Conservation (phyloP, 352 stramenopile species). For the Thraustochytrium striatum region DNA sequence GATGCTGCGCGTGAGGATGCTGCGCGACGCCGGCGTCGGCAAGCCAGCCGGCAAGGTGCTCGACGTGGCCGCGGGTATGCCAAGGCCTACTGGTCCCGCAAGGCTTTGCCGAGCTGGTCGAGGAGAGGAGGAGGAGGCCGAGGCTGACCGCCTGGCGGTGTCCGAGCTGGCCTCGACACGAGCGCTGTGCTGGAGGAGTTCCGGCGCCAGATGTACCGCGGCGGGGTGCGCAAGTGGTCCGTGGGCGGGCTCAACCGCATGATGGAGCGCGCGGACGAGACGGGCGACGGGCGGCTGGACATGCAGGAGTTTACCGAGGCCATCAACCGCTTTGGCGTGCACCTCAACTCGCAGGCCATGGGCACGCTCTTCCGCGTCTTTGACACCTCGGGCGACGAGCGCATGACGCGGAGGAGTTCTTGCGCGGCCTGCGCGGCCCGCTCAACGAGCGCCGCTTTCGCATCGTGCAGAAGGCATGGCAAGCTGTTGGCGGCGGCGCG, state of each 20-base stretch:
- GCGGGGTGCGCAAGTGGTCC: constrained; percentile 17
- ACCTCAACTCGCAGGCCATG: background rate
- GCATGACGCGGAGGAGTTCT: background rate
- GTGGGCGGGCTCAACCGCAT: constrained; percentile 17
- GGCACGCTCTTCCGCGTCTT: constrained; percentile 13
- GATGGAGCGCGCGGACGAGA: background rate
- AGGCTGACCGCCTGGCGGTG: background rate
- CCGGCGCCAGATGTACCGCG: constrained; percentile 34
- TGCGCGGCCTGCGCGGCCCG: constrained; percentile 4
- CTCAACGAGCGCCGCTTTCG: constrained; percentile 14
- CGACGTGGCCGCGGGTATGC: constrained; percentile 1
- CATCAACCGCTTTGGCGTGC: constrained; percentile 45
- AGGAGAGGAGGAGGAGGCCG: background rate
- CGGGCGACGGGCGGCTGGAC: background rate
- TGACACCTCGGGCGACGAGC: constrained; percentile 1
- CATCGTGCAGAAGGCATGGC: constrained; percentile 12
- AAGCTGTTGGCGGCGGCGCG: background rate
- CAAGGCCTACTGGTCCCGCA: constrained; percentile 4
- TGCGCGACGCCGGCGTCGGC: background rate
- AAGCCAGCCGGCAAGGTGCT: background rate
- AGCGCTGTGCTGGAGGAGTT: constrained; percentile 21
- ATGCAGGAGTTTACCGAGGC: constrained; percentile 28
- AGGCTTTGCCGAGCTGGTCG: background rate
- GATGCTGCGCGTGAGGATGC: constrained; percentile 5
- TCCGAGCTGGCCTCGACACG: background rate